These are phyloP conservation scores for Lactifluus pinguis DNA, from an alignment of 768 basidiomycete genomes.

Conservation along the genomic window DNA sequence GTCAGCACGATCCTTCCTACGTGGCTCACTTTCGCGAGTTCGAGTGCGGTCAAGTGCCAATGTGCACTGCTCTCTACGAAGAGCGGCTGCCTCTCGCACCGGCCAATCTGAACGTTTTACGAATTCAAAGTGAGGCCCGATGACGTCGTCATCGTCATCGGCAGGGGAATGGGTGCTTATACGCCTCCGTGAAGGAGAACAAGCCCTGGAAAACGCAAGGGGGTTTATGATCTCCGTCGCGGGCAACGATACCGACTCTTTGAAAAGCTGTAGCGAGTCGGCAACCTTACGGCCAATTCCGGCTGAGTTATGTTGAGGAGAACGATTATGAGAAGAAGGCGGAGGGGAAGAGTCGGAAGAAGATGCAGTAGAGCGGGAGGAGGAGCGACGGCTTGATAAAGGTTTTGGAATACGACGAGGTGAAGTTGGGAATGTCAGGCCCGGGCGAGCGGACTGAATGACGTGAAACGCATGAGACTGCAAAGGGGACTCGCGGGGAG, in stretches of 20 bases:
- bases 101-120: slow-evolving; percentile 84
- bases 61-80: slow-evolving; percentile 55
- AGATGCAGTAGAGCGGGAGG: slow-evolving; percentile 24
- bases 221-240: slow-evolving; percentile 28
- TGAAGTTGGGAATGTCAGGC: slow-evolving; percentile 6
- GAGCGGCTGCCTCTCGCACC: slow-evolving; percentile 63
- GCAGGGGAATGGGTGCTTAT: slow-evolving; percentile 25
- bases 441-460: slow-evolving; percentile 6
- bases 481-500: slow-evolving; percentile 9
- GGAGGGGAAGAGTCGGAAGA: slow-evolving; percentile 27
- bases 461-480: slow-evolving; percentile 10
- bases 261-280: slow-evolving; percentile 73
- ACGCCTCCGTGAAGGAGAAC: slow-evolving; percentile 26
- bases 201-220: slow-evolving; percentile 24
- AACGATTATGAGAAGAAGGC: slow-evolving; percentile 29
- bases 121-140: slow-evolving; percentile 66
- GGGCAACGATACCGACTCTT: slow-evolving; percentile 47
- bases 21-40: slow-evolving; percentile 27
- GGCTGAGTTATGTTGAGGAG: slow-evolving; percentile 22
- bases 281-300: slow-evolving; percentile 79
- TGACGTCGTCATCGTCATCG: slow-evolving; percentile 41
- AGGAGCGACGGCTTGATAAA: slow-evolving; percentile 18
- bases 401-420: slow-evolving; percentile 12
- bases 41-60: slow-evolving; percentile 47
- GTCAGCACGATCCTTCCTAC: slow-evolving; percentile 29